Conservation (phyloP, 140 eudicot genomes). For the Ambrosia hybrid region DNA sequence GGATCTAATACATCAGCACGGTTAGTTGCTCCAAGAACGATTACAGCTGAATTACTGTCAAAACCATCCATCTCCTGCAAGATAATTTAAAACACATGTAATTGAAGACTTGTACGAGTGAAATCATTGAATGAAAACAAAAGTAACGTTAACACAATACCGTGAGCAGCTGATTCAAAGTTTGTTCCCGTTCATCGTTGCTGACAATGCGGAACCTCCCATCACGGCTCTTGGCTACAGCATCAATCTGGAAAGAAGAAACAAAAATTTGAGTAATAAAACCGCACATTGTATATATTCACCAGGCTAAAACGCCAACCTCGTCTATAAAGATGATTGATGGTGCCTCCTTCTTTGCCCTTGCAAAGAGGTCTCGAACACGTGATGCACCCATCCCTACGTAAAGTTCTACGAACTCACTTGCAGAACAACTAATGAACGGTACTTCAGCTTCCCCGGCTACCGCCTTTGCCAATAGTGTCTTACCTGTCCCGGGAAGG, state of each 20-base stretch:
- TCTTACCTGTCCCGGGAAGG: slow-evolving; percentile 99
- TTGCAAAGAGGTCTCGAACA: slow-evolving; percentile 85
- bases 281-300: background rate
- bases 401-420: slow-evolving; percentile 94
- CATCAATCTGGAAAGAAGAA: slow-evolving; percentile 73
- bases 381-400: slow-evolving; percentile 99
- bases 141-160: slow-evolving; percentile 38
- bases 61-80: slow-evolving; percentile 99
- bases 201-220: slow-evolving; percentile 84
- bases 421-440: slow-evolving; percentile 96
- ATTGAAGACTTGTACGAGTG: background rate
- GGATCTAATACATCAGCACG: slow-evolving; percentile 97
- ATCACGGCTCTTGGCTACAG: slow-evolving; percentile 96
- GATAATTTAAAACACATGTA: slow-evolving; percentile 15
- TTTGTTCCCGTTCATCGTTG: slow-evolving; percentile 97
- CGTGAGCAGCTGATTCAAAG: slow-evolving; percentile 91
- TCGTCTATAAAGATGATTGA: slow-evolving; percentile 94
- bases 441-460: slow-evolving; percentile 99
- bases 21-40: slow-evolving; percentile 98
- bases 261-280: background rate
- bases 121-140: background rate
- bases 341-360: slow-evolving; percentile 97
- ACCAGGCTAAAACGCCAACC: slow-evolving; percentile 37
- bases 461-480: slow-evolving; percentile 97
- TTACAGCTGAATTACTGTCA: slow-evolving; percentile 96